Base-by-base conservation (phyloP, 129 eudicot genomes). In the Oenanthe sinensis region DNA sequence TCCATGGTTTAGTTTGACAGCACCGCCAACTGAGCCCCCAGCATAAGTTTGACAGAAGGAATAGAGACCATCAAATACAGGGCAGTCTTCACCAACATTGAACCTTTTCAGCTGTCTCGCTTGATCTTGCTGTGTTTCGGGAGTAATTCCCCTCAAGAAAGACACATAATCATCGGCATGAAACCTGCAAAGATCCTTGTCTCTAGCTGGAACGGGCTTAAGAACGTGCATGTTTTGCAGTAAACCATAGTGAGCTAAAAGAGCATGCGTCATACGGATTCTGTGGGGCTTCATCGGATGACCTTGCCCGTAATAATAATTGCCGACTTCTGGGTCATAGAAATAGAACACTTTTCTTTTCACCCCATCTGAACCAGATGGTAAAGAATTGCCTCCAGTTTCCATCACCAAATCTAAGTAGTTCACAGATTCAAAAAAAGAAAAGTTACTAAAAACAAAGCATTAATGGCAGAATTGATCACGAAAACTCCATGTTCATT, bases 221-320 rank as follows among this genome's bases (percentile, higher is more conserved):
- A 88, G 82, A 48, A 91, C 93, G 24, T 87, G 88, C 96, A 91
- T 91, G 78, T 89, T 77, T 79, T 87, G 89, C 43, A 88, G 89
- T 67, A 91, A 77, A 33, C 93, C 93, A 15, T 91, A 91, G 82
- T 91, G 91, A 19, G 93, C 93, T 47, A 91, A 44, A 0, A 90
- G 96, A 54, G 90, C 90, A 81, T 90, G 96, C 2, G 97, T 89
- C 94, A 92, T 92, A 73, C 98, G 91, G 79, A 93, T 91, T 74
- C 98, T 83, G 86, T 93, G 98, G n/a, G 98, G 98, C 90, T 93
- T 93, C 98, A 93, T 93, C 16, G 98, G 92, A 80, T 93, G 98
- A 49, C 98, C 98, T 86, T 93, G 98, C 4, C 97, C 97, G 46
- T 92, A 92, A 76, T 92, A 92, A 73, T 92, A 92, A 76, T 92